Evolutionary conservation across 345 rosid species (phyloP).

Genomic region (Theobroma cacao): DNA sequence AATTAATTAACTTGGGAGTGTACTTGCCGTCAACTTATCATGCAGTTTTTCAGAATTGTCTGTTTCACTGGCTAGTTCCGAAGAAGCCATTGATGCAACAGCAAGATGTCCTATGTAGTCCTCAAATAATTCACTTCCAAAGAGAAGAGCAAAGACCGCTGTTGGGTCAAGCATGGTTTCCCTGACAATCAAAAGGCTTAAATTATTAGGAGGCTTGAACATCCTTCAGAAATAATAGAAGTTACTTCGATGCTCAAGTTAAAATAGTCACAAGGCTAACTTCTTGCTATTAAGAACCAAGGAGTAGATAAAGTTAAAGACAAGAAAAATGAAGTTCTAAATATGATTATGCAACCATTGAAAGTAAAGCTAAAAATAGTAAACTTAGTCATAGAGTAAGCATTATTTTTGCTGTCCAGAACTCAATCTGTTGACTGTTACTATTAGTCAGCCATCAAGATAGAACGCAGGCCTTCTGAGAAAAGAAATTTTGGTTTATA

Average conservation of each 20-base stretch:
- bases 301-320: not conserved
- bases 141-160: conserved; percentile 85
- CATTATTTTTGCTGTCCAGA: no score
- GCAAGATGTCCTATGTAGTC: conserved; percentile 91
- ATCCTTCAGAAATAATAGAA: not conserved
- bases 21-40: conserved; percentile 70
- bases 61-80: conserved; percentile 49
- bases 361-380: no score
- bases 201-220: not conserved
- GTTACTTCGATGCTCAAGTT: not conserved
- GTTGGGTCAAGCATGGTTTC: conserved; percentile 86
- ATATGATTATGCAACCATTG: no score
- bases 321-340: not conserved
- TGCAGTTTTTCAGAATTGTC: conserved; percentile 64
- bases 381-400: no score
- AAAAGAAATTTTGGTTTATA: not conserved
- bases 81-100: conserved; percentile 83
- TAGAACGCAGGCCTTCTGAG: not conserved
- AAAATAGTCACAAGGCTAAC: not conserved
- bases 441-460: not conserved
- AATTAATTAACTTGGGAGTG: not conserved
- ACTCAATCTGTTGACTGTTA: not conserved
- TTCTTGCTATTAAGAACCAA: not conserved
- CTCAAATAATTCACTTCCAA: conserved; percentile 94
- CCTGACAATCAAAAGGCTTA: conserved; percentile 33